Evolutionary conservation across 805 yeast species (phyloP), one percentile per base, ranked within the genome.

Genomic region (Pichia occidentalis): DNA sequence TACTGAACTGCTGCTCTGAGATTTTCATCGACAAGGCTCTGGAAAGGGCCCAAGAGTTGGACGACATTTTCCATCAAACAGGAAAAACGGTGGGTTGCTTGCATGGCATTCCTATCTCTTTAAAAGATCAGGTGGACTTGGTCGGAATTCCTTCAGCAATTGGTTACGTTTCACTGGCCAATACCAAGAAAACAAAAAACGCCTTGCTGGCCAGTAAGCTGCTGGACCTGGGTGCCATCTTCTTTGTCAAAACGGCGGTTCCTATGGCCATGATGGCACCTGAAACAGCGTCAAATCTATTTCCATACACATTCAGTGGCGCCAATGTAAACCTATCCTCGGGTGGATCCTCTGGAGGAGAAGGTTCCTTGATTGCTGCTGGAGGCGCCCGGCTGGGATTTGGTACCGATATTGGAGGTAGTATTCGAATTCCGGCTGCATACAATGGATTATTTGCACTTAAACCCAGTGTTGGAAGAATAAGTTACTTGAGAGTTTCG

Each of bases 301-400:
- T 63, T 36, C 80, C 80, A 2, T 57, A 67, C 30, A 67, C 79
- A 3, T 52, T 62, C 43, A 76, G 75, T 48, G 68, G 80, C 0
- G 57, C 60, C 53, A 74, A 77, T 45, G 60, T 74, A 28, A 57
- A 64, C 28, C 61, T 75, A 42, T 66, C 77, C 7, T 67, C 75
- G 1, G 84, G 84, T 37, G 85, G 85, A 11, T 72, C 79, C 2
- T 73, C 81, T 2, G 77, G 80, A 17, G 85, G 85, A 34, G 84
- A 77, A 52, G 80, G 80, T 37, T 71, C 82, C 0, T 51, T 74
- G 35, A 65, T 75, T 27, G 77, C 71, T 1, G 64, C 72, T 51
- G 68, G 70, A 32, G 83, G 77, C 7, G 69, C 80, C 10, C 67
- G 71, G 3, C 46, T 76, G 26, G 86, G 82, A 3, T 60, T 75